Evolutionary conservation across 208 protist genomes (phyloP), one percentile per base, ranked within the genome.

Genomic region (Wallacemonas collosoma): DNA sequence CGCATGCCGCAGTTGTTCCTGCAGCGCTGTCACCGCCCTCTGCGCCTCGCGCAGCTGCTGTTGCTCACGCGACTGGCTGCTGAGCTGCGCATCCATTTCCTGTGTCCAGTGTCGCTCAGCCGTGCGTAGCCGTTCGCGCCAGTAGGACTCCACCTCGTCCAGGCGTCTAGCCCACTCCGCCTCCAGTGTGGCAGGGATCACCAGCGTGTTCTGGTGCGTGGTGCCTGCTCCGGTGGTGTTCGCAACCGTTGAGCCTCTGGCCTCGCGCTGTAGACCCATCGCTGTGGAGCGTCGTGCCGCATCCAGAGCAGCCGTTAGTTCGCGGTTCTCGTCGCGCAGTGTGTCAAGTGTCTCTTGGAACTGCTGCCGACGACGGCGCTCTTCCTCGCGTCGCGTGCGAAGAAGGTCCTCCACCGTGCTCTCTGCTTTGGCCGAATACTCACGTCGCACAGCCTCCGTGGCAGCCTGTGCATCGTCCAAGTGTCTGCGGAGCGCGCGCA

Each of bases 71-170:
- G 72, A 74, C 14, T 79, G 72, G 41, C 77, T 75, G n/a, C 36
- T 64, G 36, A 68, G 40, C 65, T 85, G 83, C 26, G 47, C 39
- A 53, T 79, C 47, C 61, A 82, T 62, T 62, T 80, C 73, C 3
- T 72, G 76, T 57, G 81, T 78, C 81, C 79, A 87, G 40, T 83
- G 72, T 4, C 65, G 61, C 73, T 86, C 77, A 17, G 81, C 76
- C 5, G 56, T 73, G 63, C 76, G 71, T 57, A 90, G 50, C 17
- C 81, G 77, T 39, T 85, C 75, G 36, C 79, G 81, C 77, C 83
- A 93, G 68, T 93, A 84, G 8, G 61, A 61, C 66, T 87, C 82
- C 4, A 81, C 72, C 58, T 81, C 75, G n/a, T 80, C 56, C 62
- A 91, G 73, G 48, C 80, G 77, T 36, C 71, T 50, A 4, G 45